Conservation (phyloP, 805 yeast genomes). For the Candida quercuum region DNA sequence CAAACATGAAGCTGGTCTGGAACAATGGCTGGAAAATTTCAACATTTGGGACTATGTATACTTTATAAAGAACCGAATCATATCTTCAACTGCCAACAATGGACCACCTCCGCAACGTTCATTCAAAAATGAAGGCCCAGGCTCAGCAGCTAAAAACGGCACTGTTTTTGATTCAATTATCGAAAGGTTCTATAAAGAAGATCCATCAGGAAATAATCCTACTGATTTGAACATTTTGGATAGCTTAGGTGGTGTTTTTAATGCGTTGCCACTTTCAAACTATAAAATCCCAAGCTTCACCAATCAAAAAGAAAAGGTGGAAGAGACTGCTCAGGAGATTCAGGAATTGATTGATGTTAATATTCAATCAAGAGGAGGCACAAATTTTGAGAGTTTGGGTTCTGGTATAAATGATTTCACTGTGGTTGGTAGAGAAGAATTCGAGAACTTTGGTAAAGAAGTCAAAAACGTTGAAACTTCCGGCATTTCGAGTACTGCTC, state of each 20-base stretch:
- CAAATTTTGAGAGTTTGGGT: neutral
- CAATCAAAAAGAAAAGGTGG: neutral
- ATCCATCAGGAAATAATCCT: neutral
- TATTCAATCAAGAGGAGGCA: neutral
- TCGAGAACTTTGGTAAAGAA: constrained; percentile 10
- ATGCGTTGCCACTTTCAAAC: neutral
- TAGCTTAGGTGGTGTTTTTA: constrained; percentile 2
- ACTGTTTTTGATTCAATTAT: constrained; percentile 1
- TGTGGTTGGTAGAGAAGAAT: constrained; percentile 34
- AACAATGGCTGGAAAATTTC: constrained; percentile 14
- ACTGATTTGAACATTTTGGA: neutral
- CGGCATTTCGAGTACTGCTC: neutral
- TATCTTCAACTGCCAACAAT: too few species aligned
- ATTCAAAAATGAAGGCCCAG: too few species aligned
- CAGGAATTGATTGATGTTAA: neutral
- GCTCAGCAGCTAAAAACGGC: too few species aligned
- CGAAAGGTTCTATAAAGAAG: constrained; percentile 5
- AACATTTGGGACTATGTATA: constrained; percentile 1
- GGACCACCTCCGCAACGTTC: too few species aligned
- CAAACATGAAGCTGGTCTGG: constrained; percentile 30
- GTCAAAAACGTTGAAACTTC: neutral
- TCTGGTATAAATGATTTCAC: constrained; percentile 34
- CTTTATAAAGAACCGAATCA: constrained; percentile 2
- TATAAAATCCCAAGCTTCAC: neutral
- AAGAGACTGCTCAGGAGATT: neutral